Evolutionary conservation across 2,329 filamentous ascomycete species (phyloP).

Genomic region (Apiospora malaysiana): DNA sequence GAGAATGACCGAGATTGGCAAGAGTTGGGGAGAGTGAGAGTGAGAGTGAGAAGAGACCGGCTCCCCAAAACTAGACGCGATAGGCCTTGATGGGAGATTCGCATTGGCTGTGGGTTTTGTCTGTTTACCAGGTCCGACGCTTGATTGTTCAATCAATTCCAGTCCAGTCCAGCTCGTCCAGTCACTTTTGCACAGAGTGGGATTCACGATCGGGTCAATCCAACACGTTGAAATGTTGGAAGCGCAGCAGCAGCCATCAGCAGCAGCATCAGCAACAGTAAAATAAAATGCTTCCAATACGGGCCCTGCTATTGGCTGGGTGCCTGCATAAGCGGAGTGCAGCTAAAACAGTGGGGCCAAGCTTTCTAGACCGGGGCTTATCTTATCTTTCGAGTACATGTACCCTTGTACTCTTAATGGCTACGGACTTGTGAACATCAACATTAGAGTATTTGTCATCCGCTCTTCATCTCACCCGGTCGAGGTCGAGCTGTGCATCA

Average conservation of each 20-base stretch:
- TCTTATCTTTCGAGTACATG: not conserved
- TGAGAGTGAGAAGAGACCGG: slow-evolving; percentile 21
- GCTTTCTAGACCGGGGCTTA: slow-evolving; percentile 29
- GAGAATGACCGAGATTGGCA: slow-evolving; percentile 10
- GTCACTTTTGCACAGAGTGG: not conserved
- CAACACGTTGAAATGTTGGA: not conserved
- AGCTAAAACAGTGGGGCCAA: slow-evolving; percentile 21
- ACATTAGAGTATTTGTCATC: too few relatives aligned
- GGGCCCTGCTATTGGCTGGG: not conserved
- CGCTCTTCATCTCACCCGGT: too few relatives aligned
- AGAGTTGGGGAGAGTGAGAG: not conserved
- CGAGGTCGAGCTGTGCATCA: too few relatives aligned
- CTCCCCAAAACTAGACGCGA: slow-evolving; percentile 22
- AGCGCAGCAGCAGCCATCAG: too few relatives aligned
- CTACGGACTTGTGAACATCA: too few relatives aligned
- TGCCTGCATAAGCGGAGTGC: not conserved
- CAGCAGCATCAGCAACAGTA: too few relatives aligned
- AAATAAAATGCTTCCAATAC: slow-evolving; percentile 16
- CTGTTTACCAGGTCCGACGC: not conserved
- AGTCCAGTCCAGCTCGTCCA: not conserved
- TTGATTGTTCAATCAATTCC: not conserved
- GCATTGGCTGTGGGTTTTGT: slow-evolving; percentile 23
- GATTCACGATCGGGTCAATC: not conserved
- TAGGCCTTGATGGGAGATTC: slow-evolving; percentile 1
- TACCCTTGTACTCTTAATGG: too few relatives aligned